Conservation (phyloP, 2,329 filamentous ascomycete genomes). For the Fusarium foetens region DNA sequence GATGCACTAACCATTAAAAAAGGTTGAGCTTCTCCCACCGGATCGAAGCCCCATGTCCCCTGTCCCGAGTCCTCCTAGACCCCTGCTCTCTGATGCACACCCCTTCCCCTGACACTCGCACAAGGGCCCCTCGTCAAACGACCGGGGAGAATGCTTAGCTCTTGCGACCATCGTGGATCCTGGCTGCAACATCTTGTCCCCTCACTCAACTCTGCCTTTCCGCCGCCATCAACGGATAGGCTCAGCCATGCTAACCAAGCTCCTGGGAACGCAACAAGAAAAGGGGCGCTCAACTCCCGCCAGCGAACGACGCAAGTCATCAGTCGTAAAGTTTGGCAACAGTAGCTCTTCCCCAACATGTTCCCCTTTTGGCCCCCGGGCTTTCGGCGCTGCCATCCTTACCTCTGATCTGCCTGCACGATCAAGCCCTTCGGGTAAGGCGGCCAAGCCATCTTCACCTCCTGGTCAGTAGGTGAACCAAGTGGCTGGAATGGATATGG, state of each 20-base stretch:
- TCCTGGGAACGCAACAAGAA: conserved; percentile 44
- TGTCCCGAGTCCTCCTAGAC: conserved; percentile 20
- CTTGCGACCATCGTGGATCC: conserved; percentile 39
- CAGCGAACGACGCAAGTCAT: conserved; percentile 38
- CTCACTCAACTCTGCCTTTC: conserved; percentile 39
- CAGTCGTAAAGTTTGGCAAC: conserved; percentile 30
- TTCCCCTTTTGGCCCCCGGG: conserved; percentile 14
- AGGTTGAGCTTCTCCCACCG: conserved; percentile 15
- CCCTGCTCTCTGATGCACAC: conserved; percentile 28
- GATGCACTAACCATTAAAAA: conserved; percentile 16
- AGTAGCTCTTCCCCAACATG: conserved; percentile 24
- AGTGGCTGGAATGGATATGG: conserved; percentile 37
- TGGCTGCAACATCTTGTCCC: conserved; percentile 14
- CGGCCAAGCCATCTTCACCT: conserved; percentile 31
- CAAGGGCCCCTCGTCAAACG: conserved; percentile 10
- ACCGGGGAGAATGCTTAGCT: conserved; percentile 31
- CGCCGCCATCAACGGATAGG: conserved; percentile 49
- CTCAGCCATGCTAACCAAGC: conserved; percentile 50
- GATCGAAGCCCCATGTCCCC: conserved; percentile 26
- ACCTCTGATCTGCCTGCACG: conserved; percentile 17
- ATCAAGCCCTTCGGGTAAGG: conserved; percentile 37
- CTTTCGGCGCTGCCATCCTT: conserved; percentile 20
- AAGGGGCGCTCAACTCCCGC: conserved; percentile 44
- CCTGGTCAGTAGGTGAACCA: conserved; percentile 31
- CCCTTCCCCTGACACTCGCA: conserved; percentile 22